Evolutionary conservation across 2,329 filamentous ascomycete genomes (phyloP).

Genomic region (Juglanconis oblonga): DNA sequence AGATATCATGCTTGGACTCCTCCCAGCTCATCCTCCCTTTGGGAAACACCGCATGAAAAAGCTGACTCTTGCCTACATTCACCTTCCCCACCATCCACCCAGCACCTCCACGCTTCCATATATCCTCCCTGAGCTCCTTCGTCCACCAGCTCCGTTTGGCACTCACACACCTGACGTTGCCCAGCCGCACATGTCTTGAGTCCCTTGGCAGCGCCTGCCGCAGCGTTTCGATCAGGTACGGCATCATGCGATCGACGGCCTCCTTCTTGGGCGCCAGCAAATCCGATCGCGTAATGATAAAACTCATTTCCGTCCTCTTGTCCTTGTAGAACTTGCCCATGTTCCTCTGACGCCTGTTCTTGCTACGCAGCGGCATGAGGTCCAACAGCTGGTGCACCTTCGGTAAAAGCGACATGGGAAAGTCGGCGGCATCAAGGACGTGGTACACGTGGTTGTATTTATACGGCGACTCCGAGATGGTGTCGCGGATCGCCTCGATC

Average conservation of each 20-base stretch:
- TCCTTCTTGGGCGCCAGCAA: conserved; percentile 79
- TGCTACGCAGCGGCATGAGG: conserved; percentile 70
- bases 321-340: conserved; percentile 63
- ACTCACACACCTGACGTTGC: conserved; percentile 84
- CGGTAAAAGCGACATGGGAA: conserved; percentile 88
- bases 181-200: conserved; percentile 72
- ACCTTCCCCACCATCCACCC: conserved; percentile 98
- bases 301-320: conserved; percentile 74
- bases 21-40: conserved; percentile 57
- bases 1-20: conserved; percentile 35
- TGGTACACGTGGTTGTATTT: conserved; percentile 95
- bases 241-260: conserved; percentile 82
- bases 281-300: conserved; percentile 87
- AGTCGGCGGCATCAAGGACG: conserved; percentile 91
- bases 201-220: conserved; percentile 69
- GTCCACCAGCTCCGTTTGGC: conserved; percentile 91
- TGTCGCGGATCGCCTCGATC: conserved; percentile 76
- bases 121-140: conserved; percentile 76
- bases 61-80: conserved; percentile 93
- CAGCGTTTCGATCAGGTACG: conserved; percentile 74
- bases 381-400: conserved; percentile 68
- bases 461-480: conserved; percentile 83
- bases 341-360: conserved; percentile 72
- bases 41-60: conserved; percentile 86
- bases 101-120: conserved; percentile 78